A percentile compares a stretch with the other conserved stretches of the same genome.
Evolutionary conservation across 805 yeast genomes (phyloP).

Genomic region (Yamadazyma paraphyllophila): DNA sequence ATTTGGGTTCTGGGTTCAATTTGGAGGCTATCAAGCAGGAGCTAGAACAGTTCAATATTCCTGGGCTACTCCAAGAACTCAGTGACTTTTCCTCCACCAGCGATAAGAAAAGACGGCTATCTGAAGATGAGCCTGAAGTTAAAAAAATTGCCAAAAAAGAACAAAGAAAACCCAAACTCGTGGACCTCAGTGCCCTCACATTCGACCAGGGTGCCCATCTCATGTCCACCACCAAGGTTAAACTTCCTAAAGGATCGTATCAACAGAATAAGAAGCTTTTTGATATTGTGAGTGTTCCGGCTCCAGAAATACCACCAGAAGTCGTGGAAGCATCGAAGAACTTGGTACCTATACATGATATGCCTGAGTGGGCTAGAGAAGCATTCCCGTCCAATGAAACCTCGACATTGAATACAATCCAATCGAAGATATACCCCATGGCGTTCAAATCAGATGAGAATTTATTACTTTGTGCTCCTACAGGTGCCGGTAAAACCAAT

Average conservation of each 20-base stretch:
- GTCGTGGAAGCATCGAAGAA: constrained; percentile 31
- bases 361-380: constrained; percentile 80
- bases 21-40: constrained; percentile 31
- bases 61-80: constrained; percentile 21
- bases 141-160: not conserved
- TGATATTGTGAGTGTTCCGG: constrained; percentile 91
- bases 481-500: constrained; percentile 98
- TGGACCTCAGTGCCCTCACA: constrained; percentile 61
- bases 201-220: constrained; percentile 75
- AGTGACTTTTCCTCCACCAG: not conserved
- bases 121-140: constrained; percentile 5
- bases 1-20: constrained; percentile 4
- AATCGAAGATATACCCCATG: constrained; percentile 75
- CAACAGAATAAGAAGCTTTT: constrained; percentile 70
- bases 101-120: constrained; percentile 21
- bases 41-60: constrained; percentile 44
- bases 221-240: constrained; percentile 63
- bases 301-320: constrained; percentile 56
- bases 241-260: constrained; percentile 80
- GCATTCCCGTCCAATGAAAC: constrained; percentile 75
- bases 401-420: constrained; percentile 70
- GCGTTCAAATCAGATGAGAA: constrained; percentile 75
- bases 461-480: constrained; percentile 89
- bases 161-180: constrained; percentile 44
- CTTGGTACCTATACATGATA: constrained; percentile 53